Evolutionary conservation across 108 stramenopile species (phyloP), one percentile per base, ranked within the genome.

Genomic region (Schizochytrium sp.): DNA sequence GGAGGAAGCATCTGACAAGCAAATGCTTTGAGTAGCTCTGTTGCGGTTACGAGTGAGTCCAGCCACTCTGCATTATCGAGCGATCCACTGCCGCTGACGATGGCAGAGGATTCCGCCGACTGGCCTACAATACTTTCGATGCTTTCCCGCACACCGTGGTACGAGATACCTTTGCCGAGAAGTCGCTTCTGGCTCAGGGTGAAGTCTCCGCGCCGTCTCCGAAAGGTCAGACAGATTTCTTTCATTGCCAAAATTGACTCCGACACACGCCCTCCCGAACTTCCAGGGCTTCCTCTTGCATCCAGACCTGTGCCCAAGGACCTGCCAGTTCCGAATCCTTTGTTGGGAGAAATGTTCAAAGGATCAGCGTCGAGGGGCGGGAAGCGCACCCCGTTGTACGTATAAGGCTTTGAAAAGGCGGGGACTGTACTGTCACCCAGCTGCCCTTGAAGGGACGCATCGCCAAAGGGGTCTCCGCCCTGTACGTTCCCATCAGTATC

Each of bases 1-100:
- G 76, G 76, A n/a, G 76, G 76, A 21, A 83, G 51, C 48, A 23
- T 83, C 51, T 83, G 76, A 23, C 76, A 83, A 14, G 76, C 76
- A 83, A 83, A 83, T 6, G 76, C 76, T 4, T 83, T 83, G 45
- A 83, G 76, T 4, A 83, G 51, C 76, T 83, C 76, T 12, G 76
- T 83, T 43, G 76, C 76, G 12, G 76, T 83, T 6, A 83, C 76
- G 48, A 83, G 51, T 45, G 76, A 83, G 51, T 83, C 76, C 10
- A 83, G 51, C 76, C 76, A 83, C 18, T 83, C 76, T 34, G 76
- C 76, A 23, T 34, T 83, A 23, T 53, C 76, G 0, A 83, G 76
- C 45, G 51, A 83, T 10, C 8, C 41, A 8, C 10, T 69, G 76
- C 18, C 48, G 45, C 76, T 45, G 16, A 16, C 45, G 10, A 45